Evolutionary conservation across 1,284 basidiomycete species (phyloP), one percentile per base, ranked within the genome.

Genomic region (Kwoniella shivajii): DNA sequence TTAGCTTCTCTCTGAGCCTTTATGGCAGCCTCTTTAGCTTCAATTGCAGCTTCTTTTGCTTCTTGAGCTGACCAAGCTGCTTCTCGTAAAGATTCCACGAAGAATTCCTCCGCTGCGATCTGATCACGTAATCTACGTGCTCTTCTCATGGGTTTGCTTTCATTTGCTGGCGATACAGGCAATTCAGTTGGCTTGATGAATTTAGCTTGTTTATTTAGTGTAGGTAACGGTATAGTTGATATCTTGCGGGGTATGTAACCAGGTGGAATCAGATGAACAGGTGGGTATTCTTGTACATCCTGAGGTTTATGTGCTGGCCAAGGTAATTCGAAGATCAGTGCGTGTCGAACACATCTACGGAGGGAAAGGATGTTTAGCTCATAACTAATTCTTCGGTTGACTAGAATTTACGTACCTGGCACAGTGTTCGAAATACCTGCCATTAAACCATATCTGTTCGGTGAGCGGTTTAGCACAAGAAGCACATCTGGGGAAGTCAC

Each of bases 301-400:
- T 61, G 38, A 18, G 55, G 43, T 11, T 57, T 48, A 34, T 71
- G 72, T 0, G 70, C 69, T 0, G 74, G 74, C 74, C 74, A 76
- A 0, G 71, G 71, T 13, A 74, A 45, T 30, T 66, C 60, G 45
- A 71, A 76, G 47, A 75, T 69, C 10, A 76, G 62, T 1, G 73
- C 65, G 48, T 76, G 74, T n/a, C 73, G 72, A n/a, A 66, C 62
- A 48, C 74, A 76, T 24, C 71, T 73, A n/a, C n/a, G n/a, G n/a
- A n/a, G n/a, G n/a, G n/a, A n/a, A n/a, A n/a, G 30, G 20, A n/a
- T n/a, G n/a, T n/a, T n/a, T n/a, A n/a, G n/a, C n/a, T n/a, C n/a
- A n/a, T n/a, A n/a, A n/a, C n/a, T n/a, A n/a, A n/a, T n/a, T n/a
- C n/a, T n/a, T n/a, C n/a, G n/a, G n/a, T n/a, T 37, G 24, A 26